Percentiles rank a stretch among this genome's conserved stretches.
These are phyloP conservation scores for Flaveria trinervia DNA, from an alignment of 129 eudicot genomes.

Conservation along the genomic window DNA sequence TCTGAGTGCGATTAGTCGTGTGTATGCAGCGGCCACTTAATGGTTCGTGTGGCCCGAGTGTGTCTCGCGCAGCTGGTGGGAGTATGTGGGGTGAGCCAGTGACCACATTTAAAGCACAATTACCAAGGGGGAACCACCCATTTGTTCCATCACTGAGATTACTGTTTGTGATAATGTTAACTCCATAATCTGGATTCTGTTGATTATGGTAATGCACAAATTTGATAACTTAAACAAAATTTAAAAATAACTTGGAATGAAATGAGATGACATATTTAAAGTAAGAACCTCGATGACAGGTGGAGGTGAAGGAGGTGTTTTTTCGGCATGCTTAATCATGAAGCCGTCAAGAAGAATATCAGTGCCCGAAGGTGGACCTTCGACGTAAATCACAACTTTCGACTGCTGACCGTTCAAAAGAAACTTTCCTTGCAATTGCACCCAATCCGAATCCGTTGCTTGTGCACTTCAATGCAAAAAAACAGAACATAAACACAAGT, in stretches of 20 bases:
- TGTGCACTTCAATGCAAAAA: slow-evolving; percentile 45
- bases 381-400: slow-evolving; percentile 66
- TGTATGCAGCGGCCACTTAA: slow-evolving; percentile 73
- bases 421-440: slow-evolving; percentile 73
- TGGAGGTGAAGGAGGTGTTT: slow-evolving; percentile 67
- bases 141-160: slow-evolving; percentile 82
- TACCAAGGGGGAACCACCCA: slow-evolving; percentile 90
- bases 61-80: slow-evolving; percentile 79
- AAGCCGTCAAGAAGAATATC: slow-evolving; percentile 77
- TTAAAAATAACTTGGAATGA: too few species aligned
- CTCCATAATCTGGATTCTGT: slow-evolving; percentile 68
- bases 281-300: slow-evolving; percentile 63
- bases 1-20: slow-evolving; percentile 77
- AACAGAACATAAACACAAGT: slow-evolving; percentile 4
- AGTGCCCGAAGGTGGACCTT: slow-evolving; percentile 89
- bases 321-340: slow-evolving; percentile 64
- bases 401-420: slow-evolving; percentile 69
- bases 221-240: too few species aligned
- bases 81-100: slow-evolving; percentile 75
- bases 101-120: slow-evolving; percentile 50
- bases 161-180: slow-evolving; percentile 71
- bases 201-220: slow-evolving; percentile 12
- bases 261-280: not conserved
- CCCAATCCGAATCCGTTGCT: slow-evolving; percentile 88
- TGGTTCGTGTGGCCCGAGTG: slow-evolving; percentile 62